phyloP scores from a whole-genome alignment of 805 yeast genomes.

The Ogataea saltuana region DNA sequence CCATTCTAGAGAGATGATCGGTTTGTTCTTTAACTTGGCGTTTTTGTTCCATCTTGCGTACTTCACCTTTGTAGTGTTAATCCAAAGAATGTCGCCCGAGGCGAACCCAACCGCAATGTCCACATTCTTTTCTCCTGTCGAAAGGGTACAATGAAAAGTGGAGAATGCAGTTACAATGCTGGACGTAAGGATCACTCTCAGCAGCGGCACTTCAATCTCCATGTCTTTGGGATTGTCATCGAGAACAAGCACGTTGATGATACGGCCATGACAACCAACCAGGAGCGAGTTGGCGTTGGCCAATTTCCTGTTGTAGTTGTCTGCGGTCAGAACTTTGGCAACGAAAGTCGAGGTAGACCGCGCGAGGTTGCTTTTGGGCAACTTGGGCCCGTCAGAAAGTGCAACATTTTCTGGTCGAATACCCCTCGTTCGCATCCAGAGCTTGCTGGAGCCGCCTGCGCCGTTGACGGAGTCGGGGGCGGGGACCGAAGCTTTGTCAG shows the following conservation, averaged over 20 bases:
- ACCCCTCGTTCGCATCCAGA: constrained; percentile 18
- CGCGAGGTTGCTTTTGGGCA: constrained; percentile 34
- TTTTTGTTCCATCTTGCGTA: constrained; percentile 55
- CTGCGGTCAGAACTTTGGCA: constrained; percentile 34
- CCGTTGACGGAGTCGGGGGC: not conserved
- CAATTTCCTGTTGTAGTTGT: constrained; percentile 33
- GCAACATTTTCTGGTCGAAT: constrained; percentile 10
- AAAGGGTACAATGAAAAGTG: constrained; percentile 29
- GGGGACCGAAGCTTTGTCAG: not conserved
- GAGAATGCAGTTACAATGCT: constrained; percentile 44
- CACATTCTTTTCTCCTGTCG: constrained; percentile 39
- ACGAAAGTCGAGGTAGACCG: constrained; percentile 39
- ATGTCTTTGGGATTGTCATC: constrained; percentile 39
- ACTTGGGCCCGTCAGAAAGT: constrained; percentile 23
- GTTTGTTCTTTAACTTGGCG: constrained; percentile 43
- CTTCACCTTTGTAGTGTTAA: constrained; percentile 51
- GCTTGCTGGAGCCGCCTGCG: constrained; percentile 5
- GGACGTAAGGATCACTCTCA: constrained; percentile 42
- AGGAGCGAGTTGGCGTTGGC: constrained; percentile 35
- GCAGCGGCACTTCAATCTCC: constrained; percentile 45
- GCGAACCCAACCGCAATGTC: constrained; percentile 63
- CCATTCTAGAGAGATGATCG: constrained; percentile 51
- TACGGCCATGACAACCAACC: constrained; percentile 50
- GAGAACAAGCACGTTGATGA: constrained; percentile 47
- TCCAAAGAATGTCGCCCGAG: constrained; percentile 65